A percentile compares a stretch with the other conserved stretches of the same genome.
These are phyloP conservation scores for Gossypium armourianum DNA, from an alignment of 441 rosid species.

Conservation along the genomic window DNA sequence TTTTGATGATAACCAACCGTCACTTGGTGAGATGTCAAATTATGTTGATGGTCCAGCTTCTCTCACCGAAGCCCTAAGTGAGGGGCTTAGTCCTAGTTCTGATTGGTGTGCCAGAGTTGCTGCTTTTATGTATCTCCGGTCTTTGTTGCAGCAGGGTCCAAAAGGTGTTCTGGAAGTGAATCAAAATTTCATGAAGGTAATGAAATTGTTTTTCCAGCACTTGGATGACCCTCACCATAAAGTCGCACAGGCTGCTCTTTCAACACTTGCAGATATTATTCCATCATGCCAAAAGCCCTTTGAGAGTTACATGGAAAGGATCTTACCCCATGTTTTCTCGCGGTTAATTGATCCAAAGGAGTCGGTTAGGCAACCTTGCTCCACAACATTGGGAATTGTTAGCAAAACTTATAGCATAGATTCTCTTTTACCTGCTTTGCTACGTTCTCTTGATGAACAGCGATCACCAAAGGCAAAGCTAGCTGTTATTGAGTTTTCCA, in stretches of 20 bases:
- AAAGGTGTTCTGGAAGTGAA: slow-evolving; percentile 86
- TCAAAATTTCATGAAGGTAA: slow-evolving; percentile 88
- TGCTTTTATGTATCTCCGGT: slow-evolving; percentile 69
- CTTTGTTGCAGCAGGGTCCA: slow-evolving; percentile 79
- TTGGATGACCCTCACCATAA: slow-evolving; percentile 98
- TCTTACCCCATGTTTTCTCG: slow-evolving; percentile 89
- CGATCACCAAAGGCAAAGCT: slow-evolving; percentile 96
- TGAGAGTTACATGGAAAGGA: slow-evolving; percentile 93
- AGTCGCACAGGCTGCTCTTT: slow-evolving; percentile 96
- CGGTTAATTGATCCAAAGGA: slow-evolving; percentile 93
- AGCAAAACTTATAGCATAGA: slow-evolving; percentile 85
- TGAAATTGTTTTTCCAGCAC: slow-evolving; percentile 94
- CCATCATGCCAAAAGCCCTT: slow-evolving; percentile 84
- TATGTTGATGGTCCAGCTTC: slow-evolving; percentile 81
- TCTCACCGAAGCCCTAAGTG: slow-evolving; percentile 67
- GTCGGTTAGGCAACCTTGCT: slow-evolving; percentile 83
- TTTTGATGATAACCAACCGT: slow-evolving; percentile 83
- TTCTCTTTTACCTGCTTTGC: slow-evolving; percentile 79
- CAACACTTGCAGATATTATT: slow-evolving; percentile 83
- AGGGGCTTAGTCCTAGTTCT: slow-evolving; percentile 79
- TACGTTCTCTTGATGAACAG: slow-evolving; percentile 95
- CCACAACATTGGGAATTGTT: slow-evolving; percentile 67
- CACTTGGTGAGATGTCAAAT: slow-evolving; percentile 64
- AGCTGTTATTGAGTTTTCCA: slow-evolving; percentile 89
- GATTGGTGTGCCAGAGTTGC: slow-evolving; percentile 97